Base-by-base conservation (phyloP, 257 asterid genomes). In the Solanum phureja region DNA sequence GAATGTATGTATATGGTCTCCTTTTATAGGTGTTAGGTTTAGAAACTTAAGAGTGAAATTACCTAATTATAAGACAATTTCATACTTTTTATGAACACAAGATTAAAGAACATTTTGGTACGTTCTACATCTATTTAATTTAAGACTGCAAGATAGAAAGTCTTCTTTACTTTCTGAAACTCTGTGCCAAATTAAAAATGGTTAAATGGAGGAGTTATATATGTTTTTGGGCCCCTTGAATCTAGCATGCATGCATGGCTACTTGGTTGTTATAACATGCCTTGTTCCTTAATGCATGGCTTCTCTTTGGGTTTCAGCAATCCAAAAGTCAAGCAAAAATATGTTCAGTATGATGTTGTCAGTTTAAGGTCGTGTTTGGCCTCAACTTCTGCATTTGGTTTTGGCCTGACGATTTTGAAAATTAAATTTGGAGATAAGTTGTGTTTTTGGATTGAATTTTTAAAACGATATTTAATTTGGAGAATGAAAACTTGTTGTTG, bases 221-320 rank as follows among this genome's bases (percentile, higher is more conserved):
- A 76, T 79, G 38, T 5, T n/a, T 40, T 42, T 42, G 1, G 9
- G 10, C 13, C 40, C 85, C 85, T 81, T 81, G 68, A 81, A 10
- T 46, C 40, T 81, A 46, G 85, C 85, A 46, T 27, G 66, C 84
- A 79, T 79, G 62, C 94, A 92, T 92, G 87, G 29, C 49, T 66
- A 7, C 40, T 24, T 21, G 35, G 88, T 4, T 74, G 12, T 86
- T n/a, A 66, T 68, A 79, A 34, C 34, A 23, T 44, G 27, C 19
- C 85, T 81, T 81, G 85, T 46, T 81, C 69, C 85, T 46, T 21
- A 81, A 81, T 46, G 69, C 69, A 46, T 27, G 68, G 69, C 42
- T 27, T 11, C 85, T 46, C 85, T 29, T 81, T 16, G 85, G 40
- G 68, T 46, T 46, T 76, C 21, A 38, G 16, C 56, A 37, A 10